Evolutionary conservation across 2,329 filamentous ascomycete species (phyloP).

Genomic region (Didymella keratinophila): DNA sequence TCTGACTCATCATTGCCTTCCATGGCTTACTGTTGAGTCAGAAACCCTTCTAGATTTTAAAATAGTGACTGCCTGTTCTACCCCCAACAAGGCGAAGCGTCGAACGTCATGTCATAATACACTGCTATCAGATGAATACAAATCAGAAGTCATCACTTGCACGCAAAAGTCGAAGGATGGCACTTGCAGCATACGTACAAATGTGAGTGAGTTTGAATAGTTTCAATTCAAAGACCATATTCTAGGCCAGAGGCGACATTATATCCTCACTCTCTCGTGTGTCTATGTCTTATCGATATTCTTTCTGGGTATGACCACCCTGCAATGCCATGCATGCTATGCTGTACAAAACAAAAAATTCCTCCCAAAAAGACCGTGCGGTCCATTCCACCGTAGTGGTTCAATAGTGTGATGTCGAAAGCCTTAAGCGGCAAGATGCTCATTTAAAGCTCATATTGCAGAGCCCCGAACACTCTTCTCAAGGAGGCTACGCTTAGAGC

Average conservation of each 20-base stretch:
- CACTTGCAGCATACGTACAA: too few species aligned
- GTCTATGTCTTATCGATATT: neutral
- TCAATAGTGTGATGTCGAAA: conserved; percentile 9
- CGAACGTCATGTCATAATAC: too few species aligned
- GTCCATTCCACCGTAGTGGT: neutral
- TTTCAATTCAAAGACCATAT: neutral
- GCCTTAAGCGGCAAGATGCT: neutral
- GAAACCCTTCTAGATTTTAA: neutral
- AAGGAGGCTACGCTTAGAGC: conserved; percentile 17
- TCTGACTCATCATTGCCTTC: neutral
- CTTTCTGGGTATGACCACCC: neutral
- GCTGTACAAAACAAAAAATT: neutral
- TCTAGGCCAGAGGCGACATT: neutral
- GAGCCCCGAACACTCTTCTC: neutral
- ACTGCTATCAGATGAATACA: too few species aligned
- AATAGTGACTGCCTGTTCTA: too few species aligned
- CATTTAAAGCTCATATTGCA: neutral
- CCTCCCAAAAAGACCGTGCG: neutral
- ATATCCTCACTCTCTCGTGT: neutral
- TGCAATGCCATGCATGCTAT: neutral
- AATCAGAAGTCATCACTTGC: too few species aligned
- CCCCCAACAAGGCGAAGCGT: too few species aligned
- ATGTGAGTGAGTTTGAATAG: neutral
- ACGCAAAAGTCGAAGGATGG: too few species aligned
- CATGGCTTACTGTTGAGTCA: neutral